Conservation (phyloP, 345 rosid genomes). For the Citropsis articulata region DNA sequence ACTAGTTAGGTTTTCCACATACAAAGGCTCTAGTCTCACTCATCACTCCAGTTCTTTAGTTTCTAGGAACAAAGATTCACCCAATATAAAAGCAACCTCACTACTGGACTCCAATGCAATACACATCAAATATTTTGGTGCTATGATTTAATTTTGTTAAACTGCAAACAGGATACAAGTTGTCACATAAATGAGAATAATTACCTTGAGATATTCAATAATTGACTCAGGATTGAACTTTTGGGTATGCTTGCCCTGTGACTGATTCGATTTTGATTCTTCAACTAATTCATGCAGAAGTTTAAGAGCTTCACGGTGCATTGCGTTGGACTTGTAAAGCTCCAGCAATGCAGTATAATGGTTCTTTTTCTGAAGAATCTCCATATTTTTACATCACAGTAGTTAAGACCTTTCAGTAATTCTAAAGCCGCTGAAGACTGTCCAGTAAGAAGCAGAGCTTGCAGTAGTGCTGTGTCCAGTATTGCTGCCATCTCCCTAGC, state of each 20-base stretch:
- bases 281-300: conserved; percentile 73
- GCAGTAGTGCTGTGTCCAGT: conserved; percentile 92
- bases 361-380: conserved; percentile 71
- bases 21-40: conserved; percentile 2
- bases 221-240: conserved; percentile 79
- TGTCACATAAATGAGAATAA: conserved; percentile 10
- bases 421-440: conserved; percentile 81
- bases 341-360: conserved; percentile 67
- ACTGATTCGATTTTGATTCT: conserved; percentile 60
- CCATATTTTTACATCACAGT: conserved; percentile 88
- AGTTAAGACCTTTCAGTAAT: conserved; percentile 74
- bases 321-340: conserved; percentile 73
- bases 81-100: background rate
- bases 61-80: conserved; percentile 3
- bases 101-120: background rate
- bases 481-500: conserved; percentile 96
- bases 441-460: conserved; percentile 91
- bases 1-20: conserved; percentile 8
- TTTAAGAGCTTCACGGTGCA: conserved; percentile 93
- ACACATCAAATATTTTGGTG: background rate
- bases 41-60: background rate
- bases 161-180: background rate
- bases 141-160: background rate
- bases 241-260: conserved; percentile 41
- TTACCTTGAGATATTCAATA: conserved; percentile 91